Percentiles rank a stretch among this genome's conserved stretches.
These are phyloP conservation scores for Ceratobasidium sp. DNA, from an alignment of 1,284 basidiomycete species.

Conservation along the genomic window DNA sequence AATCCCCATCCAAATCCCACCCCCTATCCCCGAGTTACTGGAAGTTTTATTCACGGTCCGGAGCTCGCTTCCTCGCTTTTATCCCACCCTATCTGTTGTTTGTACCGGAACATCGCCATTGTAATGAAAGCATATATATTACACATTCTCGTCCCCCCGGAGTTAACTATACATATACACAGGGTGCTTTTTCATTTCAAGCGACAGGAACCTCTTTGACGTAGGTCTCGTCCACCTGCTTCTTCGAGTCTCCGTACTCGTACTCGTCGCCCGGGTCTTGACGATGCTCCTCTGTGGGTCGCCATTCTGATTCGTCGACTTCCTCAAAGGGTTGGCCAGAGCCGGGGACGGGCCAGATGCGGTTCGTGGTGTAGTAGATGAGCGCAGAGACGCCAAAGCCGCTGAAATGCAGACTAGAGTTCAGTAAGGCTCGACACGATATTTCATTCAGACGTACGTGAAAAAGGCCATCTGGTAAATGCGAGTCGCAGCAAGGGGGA, in stretches of 20 bases:
- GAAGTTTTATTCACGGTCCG: slow-evolving; percentile 43
- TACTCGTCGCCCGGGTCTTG: slow-evolving; percentile 26
- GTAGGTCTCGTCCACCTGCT: slow-evolving; percentile 33
- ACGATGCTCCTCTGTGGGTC: slow-evolving; percentile 9
- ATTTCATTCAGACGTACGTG: slow-evolving; percentile 57
- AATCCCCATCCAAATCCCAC: neutral
- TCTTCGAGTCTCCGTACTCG: slow-evolving; percentile 37
- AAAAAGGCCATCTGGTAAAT: slow-evolving; percentile 84
- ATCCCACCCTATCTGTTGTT: slow-evolving; percentile 13
- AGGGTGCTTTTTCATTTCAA: slow-evolving; percentile 1
- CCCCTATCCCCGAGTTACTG: slow-evolving; percentile 22
- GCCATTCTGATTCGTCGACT: slow-evolving; percentile 67
- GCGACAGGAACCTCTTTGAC: slow-evolving; percentile 39
- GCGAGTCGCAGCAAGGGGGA: slow-evolving; percentile 74
- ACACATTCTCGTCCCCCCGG: neutral
- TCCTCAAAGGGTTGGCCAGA: slow-evolving; percentile 68
- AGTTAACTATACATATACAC: neutral
- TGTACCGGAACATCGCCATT: slow-evolving; percentile 39
- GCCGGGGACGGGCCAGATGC: slow-evolving; percentile 71
- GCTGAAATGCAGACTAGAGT: neutral
- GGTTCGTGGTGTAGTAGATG: slow-evolving; percentile 73
- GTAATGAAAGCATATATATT: slow-evolving; percentile 45
- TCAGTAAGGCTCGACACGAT: neutral
- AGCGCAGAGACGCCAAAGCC: slow-evolving; percentile 78
- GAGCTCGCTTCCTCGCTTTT: slow-evolving; percentile 23